Evolutionary conservation across 345 rosid species (phyloP).

Genomic region (Geranium rotundifolium): DNA sequence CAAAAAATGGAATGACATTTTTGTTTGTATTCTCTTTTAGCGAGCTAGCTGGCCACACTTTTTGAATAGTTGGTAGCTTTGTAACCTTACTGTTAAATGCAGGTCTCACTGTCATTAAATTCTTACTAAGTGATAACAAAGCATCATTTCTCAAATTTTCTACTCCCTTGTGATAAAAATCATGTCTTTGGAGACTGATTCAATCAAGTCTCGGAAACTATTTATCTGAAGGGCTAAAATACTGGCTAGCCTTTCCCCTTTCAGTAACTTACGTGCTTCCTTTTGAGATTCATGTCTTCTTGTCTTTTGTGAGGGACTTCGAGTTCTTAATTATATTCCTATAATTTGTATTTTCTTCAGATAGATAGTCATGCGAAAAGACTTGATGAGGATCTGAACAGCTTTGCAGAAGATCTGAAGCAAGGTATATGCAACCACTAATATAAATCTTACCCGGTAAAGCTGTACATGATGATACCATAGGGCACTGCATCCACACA

Average conservation of each 20-base stretch:
- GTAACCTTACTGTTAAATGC: background rate
- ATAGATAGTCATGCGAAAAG: slow-evolving; percentile 89
- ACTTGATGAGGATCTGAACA: slow-evolving; percentile 86
- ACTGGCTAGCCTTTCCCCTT: too few species aligned
- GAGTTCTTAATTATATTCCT: slow-evolving; percentile 3
- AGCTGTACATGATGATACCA: background rate
- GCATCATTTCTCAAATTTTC: background rate
- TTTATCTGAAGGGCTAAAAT: background rate
- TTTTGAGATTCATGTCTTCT: background rate
- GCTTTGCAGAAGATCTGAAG: slow-evolving; percentile 90
- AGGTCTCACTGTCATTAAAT: background rate
- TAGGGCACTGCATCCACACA: background rate
- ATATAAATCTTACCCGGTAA: background rate
- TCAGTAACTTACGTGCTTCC: background rate
- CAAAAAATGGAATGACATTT: too few species aligned
- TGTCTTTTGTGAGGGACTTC: background rate
- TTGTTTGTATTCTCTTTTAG: too few species aligned
- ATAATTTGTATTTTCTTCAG: slow-evolving; percentile 25
- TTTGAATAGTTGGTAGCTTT: background rate
- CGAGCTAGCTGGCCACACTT: too few species aligned
- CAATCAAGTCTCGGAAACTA: too few species aligned
- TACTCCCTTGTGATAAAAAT: background rate
- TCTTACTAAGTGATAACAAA: background rate
- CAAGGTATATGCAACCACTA: slow-evolving; percentile 40
- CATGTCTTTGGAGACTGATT: background rate